These are phyloP conservation scores for Diplodia corticola DNA, from an alignment of 2,329 filamentous ascomycete genomes.

Conservation along the genomic window DNA sequence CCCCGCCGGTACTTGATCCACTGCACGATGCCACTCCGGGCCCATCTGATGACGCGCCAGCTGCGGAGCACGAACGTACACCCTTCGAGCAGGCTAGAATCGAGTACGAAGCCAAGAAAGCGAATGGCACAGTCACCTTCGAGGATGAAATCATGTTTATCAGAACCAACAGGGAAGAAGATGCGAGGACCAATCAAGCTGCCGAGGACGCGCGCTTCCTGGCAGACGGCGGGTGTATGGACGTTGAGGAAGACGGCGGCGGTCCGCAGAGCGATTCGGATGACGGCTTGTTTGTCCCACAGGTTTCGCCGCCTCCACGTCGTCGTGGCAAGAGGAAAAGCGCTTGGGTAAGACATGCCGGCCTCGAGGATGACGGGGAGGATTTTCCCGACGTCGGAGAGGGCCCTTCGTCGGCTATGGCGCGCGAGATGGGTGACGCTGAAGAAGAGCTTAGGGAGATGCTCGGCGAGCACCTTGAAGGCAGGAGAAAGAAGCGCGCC, in stretches of 20 bases:
- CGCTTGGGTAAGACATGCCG: not conserved
- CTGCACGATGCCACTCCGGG: not conserved
- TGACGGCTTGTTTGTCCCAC: not conserved
- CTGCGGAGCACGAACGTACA: not conserved
- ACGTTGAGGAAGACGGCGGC: not conserved
- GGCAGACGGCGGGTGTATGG: not conserved
- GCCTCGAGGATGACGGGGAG: not conserved
- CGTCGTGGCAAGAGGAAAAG: not conserved
- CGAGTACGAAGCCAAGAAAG: not conserved
- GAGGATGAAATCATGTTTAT: slow-evolving; percentile 25
- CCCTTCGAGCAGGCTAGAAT: not conserved
- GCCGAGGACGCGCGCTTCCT: slow-evolving; percentile 22
- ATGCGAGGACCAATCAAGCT: not conserved
- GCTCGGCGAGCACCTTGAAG: not conserved
- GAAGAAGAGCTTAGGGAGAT: not conserved
- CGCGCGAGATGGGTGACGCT: not conserved
- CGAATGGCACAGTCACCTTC: not conserved
- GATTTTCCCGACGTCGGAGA: not conserved
- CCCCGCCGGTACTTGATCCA: not conserved
- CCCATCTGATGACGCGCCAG: not conserved
- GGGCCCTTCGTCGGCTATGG: not conserved
- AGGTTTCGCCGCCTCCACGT: not conserved
- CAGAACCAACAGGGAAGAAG: slow-evolving; percentile 2
- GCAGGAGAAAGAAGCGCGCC: not conserved
- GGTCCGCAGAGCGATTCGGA: not conserved